Evolutionary conservation across 805 yeast genomes (phyloP).

Genomic region (Spathaspora boniae): DNA sequence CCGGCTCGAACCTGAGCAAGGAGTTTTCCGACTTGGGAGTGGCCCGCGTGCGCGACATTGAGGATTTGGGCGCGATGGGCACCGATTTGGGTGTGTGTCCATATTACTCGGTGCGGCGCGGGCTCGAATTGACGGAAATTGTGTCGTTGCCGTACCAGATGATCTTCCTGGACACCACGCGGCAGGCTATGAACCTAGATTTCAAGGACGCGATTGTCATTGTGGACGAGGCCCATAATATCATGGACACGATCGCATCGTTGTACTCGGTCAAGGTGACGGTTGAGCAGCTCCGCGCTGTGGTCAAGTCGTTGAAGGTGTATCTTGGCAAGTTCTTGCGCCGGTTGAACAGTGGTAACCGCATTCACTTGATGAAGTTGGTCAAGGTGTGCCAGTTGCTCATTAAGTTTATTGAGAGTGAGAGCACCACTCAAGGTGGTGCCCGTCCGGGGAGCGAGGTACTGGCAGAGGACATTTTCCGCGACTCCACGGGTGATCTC

Average conservation of each 20-base stretch:
- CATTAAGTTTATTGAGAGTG: slow-evolving; percentile 40
- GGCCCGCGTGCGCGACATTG: slow-evolving; percentile 67
- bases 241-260: slow-evolving; percentile 70
- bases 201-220: slow-evolving; percentile 65
- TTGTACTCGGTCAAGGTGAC: slow-evolving; percentile 64
- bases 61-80: slow-evolving; percentile 68
- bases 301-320: slow-evolving; percentile 46
- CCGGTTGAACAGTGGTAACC: slow-evolving; percentile 66
- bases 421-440: slow-evolving; percentile 19
- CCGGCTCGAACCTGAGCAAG: slow-evolving; percentile 23
- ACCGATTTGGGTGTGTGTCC: slow-evolving; percentile 62
- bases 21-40: slow-evolving; percentile 55
- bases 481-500: slow-evolving; percentile 60
- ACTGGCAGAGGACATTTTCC: slow-evolving; percentile 49
- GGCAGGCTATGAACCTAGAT: slow-evolving; percentile 57
- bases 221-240: slow-evolving; percentile 91
- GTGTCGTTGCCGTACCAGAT: slow-evolving; percentile 85
- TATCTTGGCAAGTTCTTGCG: slow-evolving; percentile 62
- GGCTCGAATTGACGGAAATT: slow-evolving; percentile 61
- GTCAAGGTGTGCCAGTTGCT: slow-evolving; percentile 53
- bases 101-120: slow-evolving; percentile 68
- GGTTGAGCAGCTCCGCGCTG: slow-evolving; percentile 40
- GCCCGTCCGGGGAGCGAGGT: slow-evolving; percentile 54
- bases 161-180: slow-evolving; percentile 55
- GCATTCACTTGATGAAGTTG: slow-evolving; percentile 64